phyloP scores from a whole-genome alignment of 2,329 filamentous ascomycete genomes.

The Fusarium ramigenum region DNA sequence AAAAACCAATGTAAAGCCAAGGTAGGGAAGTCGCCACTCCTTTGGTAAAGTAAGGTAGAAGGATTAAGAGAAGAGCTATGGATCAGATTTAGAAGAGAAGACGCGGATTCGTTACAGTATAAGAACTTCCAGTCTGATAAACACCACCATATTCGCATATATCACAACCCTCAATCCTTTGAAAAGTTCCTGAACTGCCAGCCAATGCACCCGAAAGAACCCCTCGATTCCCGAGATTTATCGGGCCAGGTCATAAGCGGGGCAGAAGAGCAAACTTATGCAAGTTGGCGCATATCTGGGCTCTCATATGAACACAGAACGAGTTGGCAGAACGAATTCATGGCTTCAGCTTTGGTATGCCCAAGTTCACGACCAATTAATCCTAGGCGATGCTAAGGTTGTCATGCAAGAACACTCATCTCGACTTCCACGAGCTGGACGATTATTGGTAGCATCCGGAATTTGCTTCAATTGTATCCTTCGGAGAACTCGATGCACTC shows the following conservation, averaged over 20 bases:
- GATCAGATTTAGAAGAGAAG: background rate
- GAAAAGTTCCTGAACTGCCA: constrained; percentile 7
- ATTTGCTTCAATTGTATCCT: background rate
- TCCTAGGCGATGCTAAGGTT: background rate
- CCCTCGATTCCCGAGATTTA: constrained; percentile 35
- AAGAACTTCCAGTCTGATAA: constrained; percentile 6
- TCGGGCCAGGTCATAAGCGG: constrained; percentile 41
- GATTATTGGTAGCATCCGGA: background rate
- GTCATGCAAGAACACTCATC: constrained; percentile 6
- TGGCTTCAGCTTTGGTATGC: background rate
- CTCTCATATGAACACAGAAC: background rate
- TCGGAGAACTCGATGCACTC: background rate
- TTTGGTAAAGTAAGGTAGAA: background rate
- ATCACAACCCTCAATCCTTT: constrained; percentile 22
- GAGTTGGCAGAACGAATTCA: background rate
- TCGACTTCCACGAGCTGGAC: background rate
- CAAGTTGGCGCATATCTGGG: constrained; percentile 11
- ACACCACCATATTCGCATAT: constrained; percentile 19
- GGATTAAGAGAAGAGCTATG: background rate
- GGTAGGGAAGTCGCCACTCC: background rate
- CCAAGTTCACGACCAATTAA: background rate
- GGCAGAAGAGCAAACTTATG: constrained; percentile 22
- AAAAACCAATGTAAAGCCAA: background rate
- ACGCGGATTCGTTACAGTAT: constrained; percentile 16
- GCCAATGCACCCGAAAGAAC: constrained; percentile 8